Evolutionary conservation across 768 basidiomycete genomes (phyloP), one percentile per base, ranked within the genome.

Genomic region (Hortiboletus campestris): DNA sequence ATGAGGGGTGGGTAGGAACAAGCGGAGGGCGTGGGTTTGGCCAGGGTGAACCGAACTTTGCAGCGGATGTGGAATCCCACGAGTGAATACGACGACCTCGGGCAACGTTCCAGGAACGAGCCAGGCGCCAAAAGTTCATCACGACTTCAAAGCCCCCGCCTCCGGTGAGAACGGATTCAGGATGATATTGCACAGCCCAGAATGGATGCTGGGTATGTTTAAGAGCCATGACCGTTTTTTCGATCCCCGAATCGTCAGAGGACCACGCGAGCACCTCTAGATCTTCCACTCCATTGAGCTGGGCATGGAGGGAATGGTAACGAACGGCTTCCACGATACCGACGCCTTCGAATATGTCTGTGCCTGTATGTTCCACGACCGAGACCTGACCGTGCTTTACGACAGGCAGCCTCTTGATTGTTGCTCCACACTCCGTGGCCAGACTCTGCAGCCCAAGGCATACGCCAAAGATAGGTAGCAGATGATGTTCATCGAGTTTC

Each of bases 181-280:
- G 91, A 67, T 94, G 91, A 67, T 93, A 94, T 65, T 94, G 91
- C 22, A 94, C 91, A 4, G 88, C 90, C 86, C 88, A 93, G 64
- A 91, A 89, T 5, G 91, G 91, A 56, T 77, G 80, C 22, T 62
- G 70, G 47, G 60, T 75, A 67, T 94, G 91, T 59, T 78, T 80
- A 29, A 81, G 73, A 39, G 84, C 89, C 91, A 94, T 93, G 44
- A 90, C 76, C 22, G 91, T 84, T 42, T 63, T 76, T 7, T 86
- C 87, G 56, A 89, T 84, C 50, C 85, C 87, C 25, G 72, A 72
- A 20, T 76, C 82, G 59, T 92, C 89, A 43, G 86, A 74, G 9
- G 84, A 74, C 88, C 88, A 91, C 14, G 87, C 91, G 12, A 91
- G 70, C 43, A 82, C 78, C 58, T 89, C 82, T 2, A 93, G 65